Evolutionary conservation across 1,284 basidiomycete species (phyloP).

Genomic region (Cutaneotrichosporon spelunceum): DNA sequence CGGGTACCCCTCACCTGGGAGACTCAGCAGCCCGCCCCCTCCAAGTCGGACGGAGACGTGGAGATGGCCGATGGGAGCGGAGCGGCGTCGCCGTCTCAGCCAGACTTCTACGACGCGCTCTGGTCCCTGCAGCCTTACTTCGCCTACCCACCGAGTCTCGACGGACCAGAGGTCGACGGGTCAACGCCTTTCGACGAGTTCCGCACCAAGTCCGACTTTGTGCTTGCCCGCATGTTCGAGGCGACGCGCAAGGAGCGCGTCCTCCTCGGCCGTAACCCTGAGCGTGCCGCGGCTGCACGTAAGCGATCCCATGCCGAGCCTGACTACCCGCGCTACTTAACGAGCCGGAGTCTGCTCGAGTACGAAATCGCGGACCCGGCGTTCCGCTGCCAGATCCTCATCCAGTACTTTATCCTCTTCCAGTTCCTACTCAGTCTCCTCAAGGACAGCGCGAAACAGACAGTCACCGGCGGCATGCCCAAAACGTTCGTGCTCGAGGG

Average conservation of each 20-base stretch:
- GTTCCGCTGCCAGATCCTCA: conserved; percentile 49
- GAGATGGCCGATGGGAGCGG: conserved; percentile 10
- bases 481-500: conserved; percentile 42
- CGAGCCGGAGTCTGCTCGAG: conserved; percentile 41
- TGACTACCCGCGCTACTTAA: conserved; percentile 48
- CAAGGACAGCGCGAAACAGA: conserved; percentile 41
- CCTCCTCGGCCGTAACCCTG: conserved; percentile 32
- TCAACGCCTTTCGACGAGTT: conserved; percentile 40
- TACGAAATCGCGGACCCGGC: conserved; percentile 44
- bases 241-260: conserved; percentile 40
- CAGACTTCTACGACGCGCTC: conserved; percentile 47
- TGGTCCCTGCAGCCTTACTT: conserved; percentile 51
- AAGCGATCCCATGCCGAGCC: conserved; percentile 35
- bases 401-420: conserved; percentile 51
- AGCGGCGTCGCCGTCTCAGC: conserved; percentile 16
- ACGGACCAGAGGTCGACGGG: conserved; percentile 31
- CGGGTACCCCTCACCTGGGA: conserved; percentile 45
- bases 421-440: conserved; percentile 48
- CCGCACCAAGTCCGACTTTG: conserved; percentile 39
- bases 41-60: conserved; percentile 6
- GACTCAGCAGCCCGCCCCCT: conserved; percentile 8
- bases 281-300: conserved; percentile 14
- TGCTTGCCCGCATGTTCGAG: conserved; percentile 41
- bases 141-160: conserved; percentile 43
- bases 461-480: conserved; percentile 46